Conservation (phyloP, 1,284 basidiomycete genomes). For the Golubevia pallescens region DNA sequence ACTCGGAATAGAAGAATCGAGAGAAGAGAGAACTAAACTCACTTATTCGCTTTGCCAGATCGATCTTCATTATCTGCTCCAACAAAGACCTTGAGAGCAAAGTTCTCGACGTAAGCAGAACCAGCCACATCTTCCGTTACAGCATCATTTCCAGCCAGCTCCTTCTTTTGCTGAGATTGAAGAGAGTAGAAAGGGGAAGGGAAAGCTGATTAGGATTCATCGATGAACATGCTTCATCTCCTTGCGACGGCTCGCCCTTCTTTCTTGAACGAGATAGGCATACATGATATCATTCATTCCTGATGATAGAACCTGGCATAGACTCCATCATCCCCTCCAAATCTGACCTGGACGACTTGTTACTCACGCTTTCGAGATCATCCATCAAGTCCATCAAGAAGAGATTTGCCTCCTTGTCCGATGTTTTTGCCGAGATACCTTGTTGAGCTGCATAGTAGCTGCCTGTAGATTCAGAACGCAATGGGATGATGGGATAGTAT, state of each 20-base stretch:
- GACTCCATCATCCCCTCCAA: not conserved
- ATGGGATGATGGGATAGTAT: not conserved
- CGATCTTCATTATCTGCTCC: conserved; percentile 91
- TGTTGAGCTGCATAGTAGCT: conserved; percentile 88
- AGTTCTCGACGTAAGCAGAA: conserved; percentile 89
- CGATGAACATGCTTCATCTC: not conserved
- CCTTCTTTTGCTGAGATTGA: conserved; percentile 73
- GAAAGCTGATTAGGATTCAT: conserved; percentile 7
- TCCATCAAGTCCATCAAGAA: conserved; percentile 79
- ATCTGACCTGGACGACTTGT: not conserved
- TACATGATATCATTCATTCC: not conserved
- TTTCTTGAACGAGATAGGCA: not conserved
- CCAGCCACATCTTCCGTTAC: conserved; percentile 82
- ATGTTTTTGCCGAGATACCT: conserved; percentile 76
- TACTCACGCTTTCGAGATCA: conserved; percentile 73
- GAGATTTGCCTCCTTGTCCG: conserved; percentile 71
- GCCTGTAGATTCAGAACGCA: conserved; percentile 67
- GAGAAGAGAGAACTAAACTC: conserved; percentile 22
- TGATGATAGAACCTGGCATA: conserved; percentile 2
- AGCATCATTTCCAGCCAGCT: conserved; percentile 78
- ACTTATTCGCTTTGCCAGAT: conserved; percentile 77
- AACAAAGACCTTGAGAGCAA: conserved; percentile 84
- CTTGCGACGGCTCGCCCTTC: not conserved
- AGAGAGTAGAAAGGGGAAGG: conserved; percentile 4
- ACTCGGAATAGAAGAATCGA: not conserved